Evolutionary conservation across 345 rosid species (phyloP), one percentile per base, ranked within the genome.

Genomic region (Physaria fendleri): DNA sequence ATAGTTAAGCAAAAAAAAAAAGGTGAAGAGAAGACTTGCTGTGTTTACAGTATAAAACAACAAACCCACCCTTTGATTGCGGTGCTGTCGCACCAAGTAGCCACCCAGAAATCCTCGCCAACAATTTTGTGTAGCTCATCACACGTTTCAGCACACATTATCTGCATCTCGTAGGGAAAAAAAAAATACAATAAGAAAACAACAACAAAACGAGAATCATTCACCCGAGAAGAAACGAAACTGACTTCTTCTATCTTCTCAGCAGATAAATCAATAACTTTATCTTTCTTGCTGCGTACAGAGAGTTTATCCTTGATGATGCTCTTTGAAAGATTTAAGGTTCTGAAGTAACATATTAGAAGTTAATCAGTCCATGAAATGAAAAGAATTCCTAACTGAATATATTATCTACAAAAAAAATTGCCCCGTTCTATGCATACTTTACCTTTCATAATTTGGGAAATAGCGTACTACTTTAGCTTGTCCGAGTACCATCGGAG

Each of bases 71-170:
- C 95, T 78, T 86, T 84, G 38, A 60, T 37, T 39, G 94, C 86
- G 22, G 77, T 78, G 68, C 99, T 88, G 77, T 82, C 72, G 83
- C 94, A 93, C 89, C 82, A 81, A 32, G 99, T 88, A 72, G 94
- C 84, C 80, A 93, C 75, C 97, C 97, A 92, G 80, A 88, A 92
- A 69, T 92, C 97, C 79, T 88, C 95, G 42, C 96, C 98, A 52
- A 92, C 81, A 58, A 75, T 59, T 64, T 81, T 77, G 77, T 88
- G 81, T 45, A 92, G 81, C 83, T 81, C 98, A 58, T 73, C 79
- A 37, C 91, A 86, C 28, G 88, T 79, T 71, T 82, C 78, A 50
- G 94, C 93, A 64, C 71, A 57, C 71, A 72, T 64, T 63, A 86
- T 79, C 98, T 92, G 95, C 77, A 76, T 34, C 56, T 43, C 24